Evolutionary conservation across 2,329 filamentous ascomycete species (phyloP).

Genomic region (Aphanocladium album): DNA sequence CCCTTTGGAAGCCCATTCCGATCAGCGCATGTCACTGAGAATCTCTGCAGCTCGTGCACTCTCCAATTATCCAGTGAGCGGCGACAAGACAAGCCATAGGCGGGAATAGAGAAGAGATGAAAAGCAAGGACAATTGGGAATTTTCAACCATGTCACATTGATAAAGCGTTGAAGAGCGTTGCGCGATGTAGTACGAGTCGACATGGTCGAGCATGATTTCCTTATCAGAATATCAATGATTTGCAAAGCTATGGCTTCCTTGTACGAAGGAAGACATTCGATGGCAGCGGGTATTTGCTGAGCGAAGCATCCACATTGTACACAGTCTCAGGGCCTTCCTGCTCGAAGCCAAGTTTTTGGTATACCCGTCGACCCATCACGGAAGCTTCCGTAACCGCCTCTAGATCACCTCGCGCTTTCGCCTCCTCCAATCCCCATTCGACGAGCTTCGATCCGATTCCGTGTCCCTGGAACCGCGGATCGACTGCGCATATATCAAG

Average conservation of each 20-base stretch:
- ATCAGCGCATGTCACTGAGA: too few species aligned
- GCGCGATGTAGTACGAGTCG: too few species aligned
- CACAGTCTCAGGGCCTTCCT: conserved; percentile 35
- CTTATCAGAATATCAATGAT: too few species aligned
- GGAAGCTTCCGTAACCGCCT: conserved; percentile 42
- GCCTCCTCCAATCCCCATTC: conserved; percentile 44
- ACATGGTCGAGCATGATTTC: too few species aligned
- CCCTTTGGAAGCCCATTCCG: too few species aligned
- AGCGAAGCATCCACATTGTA: conserved; percentile 41
- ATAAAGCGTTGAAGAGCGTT: too few species aligned
- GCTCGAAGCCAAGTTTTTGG: conserved; percentile 38
- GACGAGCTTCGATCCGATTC: conserved; percentile 40
- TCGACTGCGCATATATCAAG: conserved; percentile 50
- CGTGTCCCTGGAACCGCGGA: conserved; percentile 47
- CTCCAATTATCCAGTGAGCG: too few species aligned
- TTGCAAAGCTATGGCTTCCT: not conserved
- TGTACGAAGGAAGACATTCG: conserved; percentile 45
- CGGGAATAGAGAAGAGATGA: too few species aligned
- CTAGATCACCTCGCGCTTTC: conserved; percentile 33
- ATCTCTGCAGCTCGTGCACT: too few species aligned
- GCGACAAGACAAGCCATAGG: too few species aligned
- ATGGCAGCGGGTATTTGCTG: conserved; percentile 28
- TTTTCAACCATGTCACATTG: too few species aligned
- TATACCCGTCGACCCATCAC: conserved; percentile 45
- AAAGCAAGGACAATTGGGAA: too few species aligned